Evolutionary conservation across 345 rosid genomes (phyloP), one percentile per base, ranked within the genome.

Genomic region (Populus pruinosa): DNA sequence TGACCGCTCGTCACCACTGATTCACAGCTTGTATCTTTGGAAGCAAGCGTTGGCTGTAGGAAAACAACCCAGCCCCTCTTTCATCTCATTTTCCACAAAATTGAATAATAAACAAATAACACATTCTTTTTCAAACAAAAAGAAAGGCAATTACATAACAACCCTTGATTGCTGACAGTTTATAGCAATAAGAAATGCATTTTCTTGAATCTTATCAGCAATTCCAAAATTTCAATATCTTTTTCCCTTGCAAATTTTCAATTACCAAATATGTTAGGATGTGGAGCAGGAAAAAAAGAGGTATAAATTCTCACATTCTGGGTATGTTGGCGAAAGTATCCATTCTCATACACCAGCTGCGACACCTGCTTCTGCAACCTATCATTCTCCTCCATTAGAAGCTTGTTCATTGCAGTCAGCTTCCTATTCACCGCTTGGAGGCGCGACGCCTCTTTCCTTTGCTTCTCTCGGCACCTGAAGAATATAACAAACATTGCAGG

Each of bases 301-400:
- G 33, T n/a, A 3, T 38, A 41, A 76, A 23, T 33, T 44, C 81
- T 89, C 77, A 96, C 99, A 69, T 85, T 96, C 83, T 86, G 97
- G 81, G 97, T 87, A 79, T 96, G 94, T 74, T 92, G 97, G 70
- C 99, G 97, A 83, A 94, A 96, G 91, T 91, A 94, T 83, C 98
- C 93, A 82, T 96, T 96, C 78, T 96, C 98, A 82, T 89, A 92
- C 87, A 94, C 99, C 89, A 96, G 83, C 33, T 92, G 97, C 9
- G 99, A 96, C 82, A 94, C 99, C 80, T 96, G 99, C 89, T 94
- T 96, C 88, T 96, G 99, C 90, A 96, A 87, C 90, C 99, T 89
- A 78, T 96, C 99, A 77, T 94, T 96, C 84, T 96, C 99, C 87
- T 96, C 99, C 99, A 96, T 96, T 78, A 96, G 86, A 50, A 96